These are phyloP conservation scores for Sisymbrium altissimum DNA, from an alignment of 345 rosid species.

Conservation along the genomic window DNA sequence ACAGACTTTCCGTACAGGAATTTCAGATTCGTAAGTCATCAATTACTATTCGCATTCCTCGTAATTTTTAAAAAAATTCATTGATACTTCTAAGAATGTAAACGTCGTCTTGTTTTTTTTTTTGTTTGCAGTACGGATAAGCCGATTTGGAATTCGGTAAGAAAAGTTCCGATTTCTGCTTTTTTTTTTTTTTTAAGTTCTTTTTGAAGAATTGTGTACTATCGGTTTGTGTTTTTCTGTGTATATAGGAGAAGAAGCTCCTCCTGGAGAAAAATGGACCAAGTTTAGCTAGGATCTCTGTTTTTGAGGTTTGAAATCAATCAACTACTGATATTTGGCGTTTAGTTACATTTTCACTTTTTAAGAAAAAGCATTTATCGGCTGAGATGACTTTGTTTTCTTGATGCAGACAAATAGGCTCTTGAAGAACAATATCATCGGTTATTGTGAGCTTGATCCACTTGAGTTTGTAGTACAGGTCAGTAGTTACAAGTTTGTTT, in stretches of 20 bases:
- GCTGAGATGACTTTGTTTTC: background rate
- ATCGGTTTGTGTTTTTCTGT: background rate
- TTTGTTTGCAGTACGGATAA: constrained; percentile 69
- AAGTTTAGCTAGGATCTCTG: constrained; percentile 74
- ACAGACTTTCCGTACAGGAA: constrained; percentile 71
- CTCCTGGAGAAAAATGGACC: constrained; percentile 85
- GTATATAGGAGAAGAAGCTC: constrained; percentile 74
- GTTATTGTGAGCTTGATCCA: constrained; percentile 79
- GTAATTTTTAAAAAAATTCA: too few relatives aligned
- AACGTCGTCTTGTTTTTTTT: background rate
- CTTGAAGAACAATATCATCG: constrained; percentile 70
- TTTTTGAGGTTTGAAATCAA: constrained; percentile 63
- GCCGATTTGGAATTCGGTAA: constrained; percentile 87
- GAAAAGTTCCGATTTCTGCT: constrained; percentile 16
- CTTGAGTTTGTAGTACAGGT: constrained; percentile 67
- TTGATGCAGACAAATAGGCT: constrained; percentile 79
- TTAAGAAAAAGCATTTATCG: background rate
- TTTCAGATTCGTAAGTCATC: constrained; percentile 60
- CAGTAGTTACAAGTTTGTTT: constrained; percentile 20
- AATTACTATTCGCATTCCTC: background rate
- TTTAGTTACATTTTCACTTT: background rate
- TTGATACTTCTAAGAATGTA: background rate
- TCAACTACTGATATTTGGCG: background rate
- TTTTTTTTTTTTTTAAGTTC: too few relatives aligned
- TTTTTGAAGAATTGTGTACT: background rate